A percentile compares a stretch with the other conserved stretches of the same genome.
These are phyloP conservation scores for Diversispora eburnea DNA, from an alignment of 192 early-diverging fungal species.

Conservation along the genomic window DNA sequence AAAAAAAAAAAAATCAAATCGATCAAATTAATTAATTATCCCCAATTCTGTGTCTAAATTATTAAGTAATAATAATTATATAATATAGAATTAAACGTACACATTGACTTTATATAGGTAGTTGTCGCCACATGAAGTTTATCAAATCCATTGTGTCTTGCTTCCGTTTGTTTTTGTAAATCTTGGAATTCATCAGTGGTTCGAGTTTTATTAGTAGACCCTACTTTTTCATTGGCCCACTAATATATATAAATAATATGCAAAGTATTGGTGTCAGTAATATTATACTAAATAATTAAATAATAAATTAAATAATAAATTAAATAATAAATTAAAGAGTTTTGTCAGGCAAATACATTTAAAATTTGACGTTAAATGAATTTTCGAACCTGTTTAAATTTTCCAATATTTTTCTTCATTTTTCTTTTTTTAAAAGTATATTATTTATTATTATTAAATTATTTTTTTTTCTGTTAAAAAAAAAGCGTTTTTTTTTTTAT, in stretches of 20 bases:
- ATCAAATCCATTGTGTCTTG: conserved; percentile 59
- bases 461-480: no score
- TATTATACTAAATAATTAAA: neutral
- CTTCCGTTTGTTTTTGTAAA: conserved; percentile 71
- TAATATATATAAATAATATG: conserved; percentile 16
- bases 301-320: no score
- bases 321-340: no score
- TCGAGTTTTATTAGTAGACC: conserved; percentile 62
- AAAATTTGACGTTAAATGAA: no score
- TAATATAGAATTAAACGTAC: conserved; percentile 31
- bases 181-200: conserved; percentile 80
- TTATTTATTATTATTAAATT: no score
- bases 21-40: neutral
- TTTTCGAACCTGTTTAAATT: conserved; percentile 55
- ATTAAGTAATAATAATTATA: conserved; percentile 8
- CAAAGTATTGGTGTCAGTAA: neutral
- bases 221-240: conserved; percentile 81
- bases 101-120: conserved; percentile 43
- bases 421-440: no score
- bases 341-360: conserved; percentile 17
- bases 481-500: no score
- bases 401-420: conserved; percentile 63
- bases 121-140: conserved; percentile 54
- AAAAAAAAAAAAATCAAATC: conserved; percentile 29
- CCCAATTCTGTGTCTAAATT: neutral